Percentiles rank a stretch among this genome's conserved stretches.
phyloP scores from a whole-genome alignment of 768 basidiomycete genomes.

The Termitomyces sp. region DNA sequence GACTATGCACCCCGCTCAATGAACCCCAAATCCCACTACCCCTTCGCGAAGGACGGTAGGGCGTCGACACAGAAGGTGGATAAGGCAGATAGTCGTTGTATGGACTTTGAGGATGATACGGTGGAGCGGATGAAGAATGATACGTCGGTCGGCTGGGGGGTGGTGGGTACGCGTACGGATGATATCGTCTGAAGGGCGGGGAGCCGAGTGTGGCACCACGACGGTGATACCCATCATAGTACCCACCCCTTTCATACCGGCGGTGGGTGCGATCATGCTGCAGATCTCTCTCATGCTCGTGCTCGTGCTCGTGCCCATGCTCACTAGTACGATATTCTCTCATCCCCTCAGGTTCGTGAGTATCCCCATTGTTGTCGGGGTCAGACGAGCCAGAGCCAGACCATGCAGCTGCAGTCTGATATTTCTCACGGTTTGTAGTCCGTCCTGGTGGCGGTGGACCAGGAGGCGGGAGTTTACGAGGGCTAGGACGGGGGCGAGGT shows the following conservation, averaged over 20 bases:
- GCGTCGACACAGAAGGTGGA: constrained; percentile 3
- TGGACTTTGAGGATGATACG: not conserved
- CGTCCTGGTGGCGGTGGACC: not conserved
- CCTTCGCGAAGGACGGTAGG: not conserved
- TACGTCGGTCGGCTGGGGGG: constrained; percentile 1
- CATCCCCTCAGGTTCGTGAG: not conserved
- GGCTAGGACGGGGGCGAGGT: not conserved
- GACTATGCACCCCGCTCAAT: not conserved
- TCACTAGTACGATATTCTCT: not conserved
- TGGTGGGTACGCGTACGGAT: constrained; percentile 4
- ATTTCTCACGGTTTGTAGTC: constrained; percentile 3
- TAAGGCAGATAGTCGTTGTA: not conserved
- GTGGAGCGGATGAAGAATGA: not conserved
- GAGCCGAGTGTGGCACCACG: not conserved
- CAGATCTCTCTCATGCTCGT: not conserved
- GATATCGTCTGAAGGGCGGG: not conserved
- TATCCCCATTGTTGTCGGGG: not conserved
- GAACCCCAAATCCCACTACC: not conserved
- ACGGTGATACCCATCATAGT: not conserved
- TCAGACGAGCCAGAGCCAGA: constrained; percentile 5
- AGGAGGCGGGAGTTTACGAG: constrained; percentile 5
- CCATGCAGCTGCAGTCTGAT: constrained; percentile 10
- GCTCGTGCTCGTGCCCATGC: not conserved
- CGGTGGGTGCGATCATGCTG: not conserved
- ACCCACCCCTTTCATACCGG: not conserved